Conservation (phyloP, 2,329 filamentous ascomycete species). For the Trichoderma koningii region DNA sequence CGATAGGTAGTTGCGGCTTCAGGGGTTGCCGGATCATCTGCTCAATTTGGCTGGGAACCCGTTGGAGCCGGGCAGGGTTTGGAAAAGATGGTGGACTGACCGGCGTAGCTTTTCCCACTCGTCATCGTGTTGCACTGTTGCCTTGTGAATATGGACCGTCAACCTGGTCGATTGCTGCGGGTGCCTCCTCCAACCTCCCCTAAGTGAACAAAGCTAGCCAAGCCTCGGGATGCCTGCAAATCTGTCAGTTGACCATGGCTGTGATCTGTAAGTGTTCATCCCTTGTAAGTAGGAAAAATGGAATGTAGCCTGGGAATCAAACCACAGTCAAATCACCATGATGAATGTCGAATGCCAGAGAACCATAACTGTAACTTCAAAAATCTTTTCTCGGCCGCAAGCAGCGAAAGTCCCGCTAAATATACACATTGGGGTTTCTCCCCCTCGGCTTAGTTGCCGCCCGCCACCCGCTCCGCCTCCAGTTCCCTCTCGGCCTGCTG, state of each 20-base stretch:
- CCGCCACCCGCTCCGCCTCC: conserved; percentile 64
- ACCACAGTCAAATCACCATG: not conserved
- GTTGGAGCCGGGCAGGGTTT: not conserved
- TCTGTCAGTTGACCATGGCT: not conserved
- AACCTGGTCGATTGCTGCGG: no score
- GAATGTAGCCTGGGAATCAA: not conserved
- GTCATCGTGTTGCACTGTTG: not conserved
- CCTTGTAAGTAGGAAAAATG: not conserved
- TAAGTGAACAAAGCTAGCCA: no score
- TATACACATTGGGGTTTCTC: conserved; percentile 1
- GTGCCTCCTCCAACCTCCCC: no score
- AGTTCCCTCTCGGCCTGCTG: conserved; percentile 91
- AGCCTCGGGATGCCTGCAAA: no score
- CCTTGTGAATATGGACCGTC: no score
- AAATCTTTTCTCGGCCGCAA: not conserved
- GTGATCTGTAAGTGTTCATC: not conserved
- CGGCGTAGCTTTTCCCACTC: not conserved
- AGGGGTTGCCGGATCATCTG: not conserved
- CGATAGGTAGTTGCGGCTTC: no score
- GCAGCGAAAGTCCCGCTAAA: conserved; percentile 18
- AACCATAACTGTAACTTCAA: not conserved
- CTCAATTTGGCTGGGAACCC: not conserved
- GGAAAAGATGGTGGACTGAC: no score
- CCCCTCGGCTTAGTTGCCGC: conserved; percentile 16
- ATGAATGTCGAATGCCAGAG: no score